phyloP scores from a whole-genome alignment of 2,329 filamentous ascomycete genomes.

The Pestalotiopsis sp. region DNA sequence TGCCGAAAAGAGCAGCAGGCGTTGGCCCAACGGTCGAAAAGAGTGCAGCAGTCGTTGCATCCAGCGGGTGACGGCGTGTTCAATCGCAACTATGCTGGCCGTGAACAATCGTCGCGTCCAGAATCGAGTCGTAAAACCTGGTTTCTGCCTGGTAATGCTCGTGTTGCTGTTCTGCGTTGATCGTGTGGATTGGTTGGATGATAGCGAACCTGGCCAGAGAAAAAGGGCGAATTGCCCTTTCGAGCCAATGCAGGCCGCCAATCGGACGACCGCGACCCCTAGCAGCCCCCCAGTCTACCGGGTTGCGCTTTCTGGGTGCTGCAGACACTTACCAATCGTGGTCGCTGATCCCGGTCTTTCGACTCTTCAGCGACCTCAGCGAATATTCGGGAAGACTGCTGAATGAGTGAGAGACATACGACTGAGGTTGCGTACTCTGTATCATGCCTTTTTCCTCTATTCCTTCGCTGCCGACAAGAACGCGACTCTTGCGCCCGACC shows the following conservation, averaged over 20 bases:
- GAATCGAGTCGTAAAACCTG: not conserved
- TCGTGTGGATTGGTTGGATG: not conserved
- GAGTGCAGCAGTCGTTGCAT: not conserved
- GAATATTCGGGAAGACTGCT: not conserved
- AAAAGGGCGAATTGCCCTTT: conserved; percentile 2
- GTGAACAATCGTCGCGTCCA: not conserved
- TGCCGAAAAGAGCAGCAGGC: not conserved
- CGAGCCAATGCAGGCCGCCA: conserved; percentile 3
- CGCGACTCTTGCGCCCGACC: not conserved
- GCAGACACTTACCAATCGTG: not conserved
- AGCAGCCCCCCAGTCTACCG: not conserved
- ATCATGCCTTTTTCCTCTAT: not conserved
- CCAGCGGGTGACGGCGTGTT: not conserved
- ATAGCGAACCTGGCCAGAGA: not conserved
- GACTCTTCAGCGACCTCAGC: not conserved
- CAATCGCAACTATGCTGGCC: not conserved
- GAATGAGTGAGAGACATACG: not conserved
- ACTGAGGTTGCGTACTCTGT: not conserved
- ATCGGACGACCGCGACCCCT: not conserved
- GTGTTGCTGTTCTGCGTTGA: not conserved
- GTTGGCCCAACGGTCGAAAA: not conserved
- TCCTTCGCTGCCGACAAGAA: not conserved
- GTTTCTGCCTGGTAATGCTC: not conserved
- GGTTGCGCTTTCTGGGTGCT: not conserved
- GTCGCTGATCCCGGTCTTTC: not conserved